Percentiles rank a stretch among this genome's conserved stretches.
Conservation (phyloP, 139 green algal species). For the Tetradesmus lagerheimii region DNA sequence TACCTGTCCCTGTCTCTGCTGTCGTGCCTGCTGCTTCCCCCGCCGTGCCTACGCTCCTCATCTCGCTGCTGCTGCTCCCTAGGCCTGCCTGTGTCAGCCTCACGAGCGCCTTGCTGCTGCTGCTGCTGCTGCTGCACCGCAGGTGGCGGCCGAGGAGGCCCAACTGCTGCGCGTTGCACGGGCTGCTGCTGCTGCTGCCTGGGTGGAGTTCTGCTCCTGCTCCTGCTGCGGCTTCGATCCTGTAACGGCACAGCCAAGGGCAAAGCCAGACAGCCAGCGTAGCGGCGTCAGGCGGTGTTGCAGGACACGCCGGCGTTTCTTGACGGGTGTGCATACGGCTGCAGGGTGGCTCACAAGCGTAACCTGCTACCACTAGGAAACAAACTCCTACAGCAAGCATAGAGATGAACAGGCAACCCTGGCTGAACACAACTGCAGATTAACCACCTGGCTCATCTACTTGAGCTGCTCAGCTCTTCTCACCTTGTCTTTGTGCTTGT, state of each 20-base stretch:
- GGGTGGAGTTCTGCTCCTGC: neutral
- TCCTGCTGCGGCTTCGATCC: constrained; percentile 13
- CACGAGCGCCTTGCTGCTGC: neutral
- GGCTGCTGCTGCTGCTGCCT: neutral
- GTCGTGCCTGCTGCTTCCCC: neutral
- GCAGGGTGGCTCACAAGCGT: no score
- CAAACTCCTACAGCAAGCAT: no score
- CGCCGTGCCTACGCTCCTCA: neutral
- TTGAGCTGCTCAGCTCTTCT: neutral
- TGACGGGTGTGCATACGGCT: no score
- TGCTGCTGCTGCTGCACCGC: neutral
- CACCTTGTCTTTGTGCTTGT: constrained; percentile 57
- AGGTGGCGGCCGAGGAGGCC: neutral
- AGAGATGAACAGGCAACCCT: no score
- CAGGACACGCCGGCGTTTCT: no score
- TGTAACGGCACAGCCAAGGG: neutral
- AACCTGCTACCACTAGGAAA: no score
- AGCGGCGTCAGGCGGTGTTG: no score
- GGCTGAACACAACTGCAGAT: no score
- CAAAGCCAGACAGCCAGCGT: neutral
- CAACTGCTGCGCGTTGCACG: neutral
- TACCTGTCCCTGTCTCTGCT: neutral
- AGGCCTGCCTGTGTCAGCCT: neutral
- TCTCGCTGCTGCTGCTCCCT: neutral
- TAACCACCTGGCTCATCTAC: neutral